phyloP scores from a whole-genome alignment of 108 stramenopile species.

The Chaetoceros tenuissimus region DNA sequence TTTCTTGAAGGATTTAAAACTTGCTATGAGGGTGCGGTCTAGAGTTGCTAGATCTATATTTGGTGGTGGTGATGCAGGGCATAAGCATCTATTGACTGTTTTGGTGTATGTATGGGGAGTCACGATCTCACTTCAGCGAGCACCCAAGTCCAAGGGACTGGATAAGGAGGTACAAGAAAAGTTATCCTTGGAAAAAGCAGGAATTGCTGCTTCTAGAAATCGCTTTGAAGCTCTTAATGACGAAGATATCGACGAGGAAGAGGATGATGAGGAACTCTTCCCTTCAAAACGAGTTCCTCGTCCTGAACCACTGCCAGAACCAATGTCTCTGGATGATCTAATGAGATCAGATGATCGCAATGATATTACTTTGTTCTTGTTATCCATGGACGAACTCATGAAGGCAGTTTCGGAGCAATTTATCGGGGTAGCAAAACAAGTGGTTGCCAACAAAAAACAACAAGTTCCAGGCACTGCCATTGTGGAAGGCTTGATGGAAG shows the following conservation, averaged over 20 bases:
- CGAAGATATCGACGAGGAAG: slow-evolving; percentile 23
- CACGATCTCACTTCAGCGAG: slow-evolving; percentile 4
- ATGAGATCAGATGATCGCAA: slow-evolving; percentile 27
- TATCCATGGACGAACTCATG: slow-evolving; percentile 26
- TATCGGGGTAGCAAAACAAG: neutral
- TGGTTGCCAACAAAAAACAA: neutral
- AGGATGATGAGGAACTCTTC: slow-evolving; percentile 16
- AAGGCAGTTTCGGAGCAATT: slow-evolving; percentile 12
- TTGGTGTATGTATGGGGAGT: slow-evolving; percentile 33
- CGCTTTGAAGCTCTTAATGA: slow-evolving; percentile 4
- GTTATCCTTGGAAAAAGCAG: neutral
- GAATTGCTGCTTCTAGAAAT: neutral
- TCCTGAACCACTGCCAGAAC: slow-evolving; percentile 11
- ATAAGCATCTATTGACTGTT: slow-evolving; percentile 26
- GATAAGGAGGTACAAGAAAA: slow-evolving; percentile 4
- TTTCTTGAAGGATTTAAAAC: slow-evolving; percentile 28
- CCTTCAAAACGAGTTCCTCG: slow-evolving; percentile 11
- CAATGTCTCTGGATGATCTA: slow-evolving; percentile 23
- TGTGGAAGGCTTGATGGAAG: slow-evolving; percentile 23
- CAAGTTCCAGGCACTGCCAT: slow-evolving; percentile 8
- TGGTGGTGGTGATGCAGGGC: slow-evolving; percentile 32
- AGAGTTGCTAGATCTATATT: slow-evolving; percentile 22
- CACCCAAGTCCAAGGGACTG: neutral
- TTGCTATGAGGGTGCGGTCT: slow-evolving; percentile 21
- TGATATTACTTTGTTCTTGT: slow-evolving; percentile 30